Percentiles rank a stretch among this genome's conserved stretches.
Conservation (phyloP, 2,329 filamentous ascomycete species). For the Ophiostoma piceae region DNA sequence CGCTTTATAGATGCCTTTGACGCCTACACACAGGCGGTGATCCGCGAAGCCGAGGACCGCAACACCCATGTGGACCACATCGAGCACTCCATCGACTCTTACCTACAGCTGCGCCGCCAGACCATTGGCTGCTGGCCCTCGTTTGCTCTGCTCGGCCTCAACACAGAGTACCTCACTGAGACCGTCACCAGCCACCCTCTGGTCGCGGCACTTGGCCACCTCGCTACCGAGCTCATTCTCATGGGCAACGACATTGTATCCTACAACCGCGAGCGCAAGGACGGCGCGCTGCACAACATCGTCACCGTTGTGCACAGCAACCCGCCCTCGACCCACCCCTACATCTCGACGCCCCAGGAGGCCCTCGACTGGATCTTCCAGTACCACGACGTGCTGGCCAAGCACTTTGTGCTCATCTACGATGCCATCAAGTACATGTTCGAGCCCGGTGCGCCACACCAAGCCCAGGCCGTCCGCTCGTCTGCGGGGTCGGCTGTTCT, state of each 20-base stretch:
- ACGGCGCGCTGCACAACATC: slow-evolving; percentile 33
- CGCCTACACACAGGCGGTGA: slow-evolving; percentile 29
- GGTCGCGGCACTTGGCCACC: slow-evolving; percentile 26
- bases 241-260: slow-evolving; percentile 33
- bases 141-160: slow-evolving; percentile 25
- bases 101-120: slow-evolving; percentile 29
- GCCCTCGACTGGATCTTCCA: slow-evolving; percentile 25
- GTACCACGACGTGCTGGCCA: slow-evolving; percentile 20
- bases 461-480: not conserved
- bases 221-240: slow-evolving; percentile 30
- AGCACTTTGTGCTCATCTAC: slow-evolving; percentile 26
- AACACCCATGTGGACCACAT: not conserved
- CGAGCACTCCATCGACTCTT: slow-evolving; percentile 20
- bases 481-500: not conserved
- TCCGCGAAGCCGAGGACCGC: slow-evolving; percentile 29
- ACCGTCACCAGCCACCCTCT: slow-evolving; percentile 26
- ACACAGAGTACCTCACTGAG: slow-evolving; percentile 26
- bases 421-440: not conserved
- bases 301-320: slow-evolving; percentile 28
- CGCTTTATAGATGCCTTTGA: slow-evolving; percentile 30
- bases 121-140: slow-evolving; percentile 31
- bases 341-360: slow-evolving; percentile 27
- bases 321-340: not conserved
- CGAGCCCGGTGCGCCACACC: not conserved
- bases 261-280: slow-evolving; percentile 32